These are phyloP conservation scores for Blastobotrys arbuscula DNA, from an alignment of 1,139 yeast genomes.

Conservation along the genomic window DNA sequence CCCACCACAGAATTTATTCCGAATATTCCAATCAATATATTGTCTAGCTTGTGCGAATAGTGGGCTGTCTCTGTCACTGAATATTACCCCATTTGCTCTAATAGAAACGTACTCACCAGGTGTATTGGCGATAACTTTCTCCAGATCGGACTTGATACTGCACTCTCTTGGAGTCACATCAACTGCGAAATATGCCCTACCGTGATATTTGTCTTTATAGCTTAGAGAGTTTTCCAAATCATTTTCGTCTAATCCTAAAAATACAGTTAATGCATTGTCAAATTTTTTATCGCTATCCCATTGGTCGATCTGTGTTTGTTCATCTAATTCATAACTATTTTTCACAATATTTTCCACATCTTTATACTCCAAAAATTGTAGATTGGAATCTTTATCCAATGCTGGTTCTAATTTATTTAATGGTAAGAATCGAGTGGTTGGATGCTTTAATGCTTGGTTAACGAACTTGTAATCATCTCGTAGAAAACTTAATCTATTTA, in stretches of 20 bases:
- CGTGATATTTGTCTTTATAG: constrained; percentile 44
- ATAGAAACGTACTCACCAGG: constrained; percentile 8
- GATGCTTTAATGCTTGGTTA: constrained; percentile 44
- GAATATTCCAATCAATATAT: constrained; percentile 78
- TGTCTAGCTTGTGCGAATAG: constrained; percentile 75
- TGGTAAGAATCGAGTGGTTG: constrained; percentile 54
- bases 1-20: constrained; percentile 79
- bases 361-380: constrained; percentile 21
- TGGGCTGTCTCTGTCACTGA: constrained; percentile 33
- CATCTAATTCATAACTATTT: constrained; percentile 30
- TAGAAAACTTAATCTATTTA: constrained; percentile 76
- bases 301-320: constrained; percentile 25
- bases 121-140: constrained; percentile 2
- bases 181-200: constrained; percentile 72
- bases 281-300: constrained; percentile 36
- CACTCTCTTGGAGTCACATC: constrained; percentile 44
- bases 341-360: constrained; percentile 22
- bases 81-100: constrained; percentile 6
- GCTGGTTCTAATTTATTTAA: constrained; percentile 36
- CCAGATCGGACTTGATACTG: constrained; percentile 17
- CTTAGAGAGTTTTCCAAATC: constrained; percentile 34
- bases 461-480: constrained; percentile 64
- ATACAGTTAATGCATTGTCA: constrained; percentile 44
- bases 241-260: constrained; percentile 59
- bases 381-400: constrained; percentile 14